Conservation (phyloP, 129 eudicot genomes). For the Tagetes patula region DNA sequence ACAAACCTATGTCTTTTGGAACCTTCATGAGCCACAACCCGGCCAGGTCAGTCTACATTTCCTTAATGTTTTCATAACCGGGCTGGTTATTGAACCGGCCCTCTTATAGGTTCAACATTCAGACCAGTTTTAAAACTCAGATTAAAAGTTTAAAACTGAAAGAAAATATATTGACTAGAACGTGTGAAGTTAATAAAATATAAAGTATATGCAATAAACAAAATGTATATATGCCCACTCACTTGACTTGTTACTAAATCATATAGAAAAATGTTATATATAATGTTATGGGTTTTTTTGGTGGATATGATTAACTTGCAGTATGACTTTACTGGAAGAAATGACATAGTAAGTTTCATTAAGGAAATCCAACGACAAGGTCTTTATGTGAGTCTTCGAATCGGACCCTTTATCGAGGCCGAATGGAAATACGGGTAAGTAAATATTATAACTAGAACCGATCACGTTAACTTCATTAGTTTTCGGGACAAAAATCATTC, state of each 20-base stretch:
- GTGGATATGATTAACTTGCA: conserved; percentile 18
- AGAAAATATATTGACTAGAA: too few species aligned
- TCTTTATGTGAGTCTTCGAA: conserved; percentile 70
- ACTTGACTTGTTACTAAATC: too few species aligned
- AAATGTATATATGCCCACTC: too few species aligned
- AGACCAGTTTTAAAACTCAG: too few species aligned
- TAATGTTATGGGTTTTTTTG: neutral
- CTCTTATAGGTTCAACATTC: too few species aligned
- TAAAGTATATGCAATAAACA: too few species aligned
- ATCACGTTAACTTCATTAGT: neutral
- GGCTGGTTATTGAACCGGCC: too few species aligned
- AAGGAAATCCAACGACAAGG: conserved; percentile 88
- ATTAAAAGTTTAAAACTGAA: too few species aligned
- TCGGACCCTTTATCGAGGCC: conserved; percentile 84
- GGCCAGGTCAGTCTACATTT: conserved; percentile 52
- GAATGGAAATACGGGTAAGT: conserved; percentile 89
- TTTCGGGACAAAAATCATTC: neutral
- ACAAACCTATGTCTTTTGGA: conserved; percentile 92
- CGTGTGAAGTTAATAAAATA: too few species aligned
- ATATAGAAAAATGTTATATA: too few species aligned
- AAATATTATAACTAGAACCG: neutral
- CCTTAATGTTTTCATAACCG: too few species aligned
- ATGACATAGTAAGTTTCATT: conserved; percentile 68
- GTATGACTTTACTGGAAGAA: conserved; percentile 80
- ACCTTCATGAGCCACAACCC: conserved; percentile 85